These are phyloP conservation scores for Talaromyces funiculosus DNA, from an alignment of 2,329 filamentous ascomycete species.

Conservation along the genomic window DNA sequence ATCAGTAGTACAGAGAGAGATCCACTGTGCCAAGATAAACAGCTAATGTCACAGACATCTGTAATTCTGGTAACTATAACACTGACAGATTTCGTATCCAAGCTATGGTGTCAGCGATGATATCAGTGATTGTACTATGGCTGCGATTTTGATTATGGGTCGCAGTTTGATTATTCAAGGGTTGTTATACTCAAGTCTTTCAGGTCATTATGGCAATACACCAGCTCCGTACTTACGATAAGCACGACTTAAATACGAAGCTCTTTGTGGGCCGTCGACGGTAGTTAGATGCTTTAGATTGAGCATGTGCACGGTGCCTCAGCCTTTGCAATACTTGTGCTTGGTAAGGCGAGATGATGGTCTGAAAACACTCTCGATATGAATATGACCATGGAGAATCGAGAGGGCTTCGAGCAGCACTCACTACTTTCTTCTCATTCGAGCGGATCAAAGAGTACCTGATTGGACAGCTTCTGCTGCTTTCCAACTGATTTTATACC, in stretches of 20 bases:
- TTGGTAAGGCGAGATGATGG: background rate
- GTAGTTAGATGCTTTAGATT: background rate
- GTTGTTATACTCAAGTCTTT: background rate
- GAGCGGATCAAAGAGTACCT: too few species aligned
- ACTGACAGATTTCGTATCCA: background rate
- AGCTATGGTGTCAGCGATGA: background rate
- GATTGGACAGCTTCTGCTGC: too few species aligned
- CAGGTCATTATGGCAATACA: background rate
- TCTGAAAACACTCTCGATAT: background rate
- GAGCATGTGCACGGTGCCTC: background rate
- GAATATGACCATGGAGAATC: background rate
- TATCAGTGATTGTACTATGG: background rate
- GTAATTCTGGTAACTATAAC: conserved; percentile 1
- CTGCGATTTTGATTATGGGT: too few species aligned
- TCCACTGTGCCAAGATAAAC: background rate
- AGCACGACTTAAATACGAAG: background rate
- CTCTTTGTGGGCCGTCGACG: background rate
- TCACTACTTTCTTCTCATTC: background rate
- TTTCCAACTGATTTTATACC: background rate
- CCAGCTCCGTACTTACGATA: background rate
- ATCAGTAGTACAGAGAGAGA: background rate
- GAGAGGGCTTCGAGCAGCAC: background rate
- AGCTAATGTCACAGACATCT: background rate
- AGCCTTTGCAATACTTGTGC: background rate
- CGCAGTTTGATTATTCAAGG: background rate